Evolutionary conservation across 2,329 filamentous ascomycete genomes (phyloP), one percentile per base, ranked within the genome.

Genomic region (Diplodia mutila): DNA sequence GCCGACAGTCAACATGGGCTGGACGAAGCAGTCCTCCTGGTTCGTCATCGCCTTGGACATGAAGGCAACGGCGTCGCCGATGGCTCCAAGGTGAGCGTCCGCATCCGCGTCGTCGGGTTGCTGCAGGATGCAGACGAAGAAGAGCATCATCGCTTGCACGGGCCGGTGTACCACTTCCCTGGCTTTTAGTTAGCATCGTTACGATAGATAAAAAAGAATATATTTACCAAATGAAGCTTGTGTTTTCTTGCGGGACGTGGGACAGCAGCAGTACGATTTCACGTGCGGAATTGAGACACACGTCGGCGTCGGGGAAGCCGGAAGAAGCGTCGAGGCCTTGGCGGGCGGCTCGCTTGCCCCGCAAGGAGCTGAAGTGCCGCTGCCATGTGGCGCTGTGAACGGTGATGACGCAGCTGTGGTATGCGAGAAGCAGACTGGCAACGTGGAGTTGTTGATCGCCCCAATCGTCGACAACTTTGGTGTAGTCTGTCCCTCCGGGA

Each of bases 371-470:
- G 29, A 63, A 63, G n/a, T 63, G 59, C 46, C 59, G 42, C 9
- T 63, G 59, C 59, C 59, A 63, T 8, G 59, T 51, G 27, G 59
- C 59, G 9, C 59, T 63, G 29, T 51, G 46, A 4, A 63, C 59
- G 0, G 46, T 63, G 27, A 63, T 34, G 29, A 37, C n/a, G n/a
- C 46, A 51, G 18, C 42, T 63, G n/a, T 63, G 42, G n/a, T 51
- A 63, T 12, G 59, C 42, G 18, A 63, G 59, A 1, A 63, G 27
- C n/a, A 63, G 12, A 12, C 59, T 12, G 7, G 49, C 7, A 8
- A 63, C 21, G 11, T 63, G 59, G 1, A 46, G 27, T 2, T 51
- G 46, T n/a, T 37, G 59, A 5, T 51, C 9, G 1, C 21, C 29
- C 59, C 59, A 63, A 11, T 51, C 18, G 1, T 63, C 46, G 14